phyloP scores from a whole-genome alignment of 257 asterid species.

The Capsicum pubescens region DNA sequence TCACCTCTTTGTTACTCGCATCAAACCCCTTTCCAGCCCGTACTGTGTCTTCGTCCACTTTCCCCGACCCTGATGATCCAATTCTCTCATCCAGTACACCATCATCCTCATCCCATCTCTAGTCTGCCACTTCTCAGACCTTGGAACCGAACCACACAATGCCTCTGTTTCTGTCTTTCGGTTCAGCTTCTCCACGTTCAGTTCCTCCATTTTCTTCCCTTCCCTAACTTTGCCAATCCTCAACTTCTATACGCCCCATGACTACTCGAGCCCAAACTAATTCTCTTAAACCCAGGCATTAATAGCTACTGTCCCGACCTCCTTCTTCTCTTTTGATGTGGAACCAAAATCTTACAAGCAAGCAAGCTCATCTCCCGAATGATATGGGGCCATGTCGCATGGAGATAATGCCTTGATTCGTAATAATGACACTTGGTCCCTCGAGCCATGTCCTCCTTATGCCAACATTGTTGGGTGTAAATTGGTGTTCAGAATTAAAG shows the following conservation, averaged over 20 bases:
- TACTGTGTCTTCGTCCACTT: background rate
- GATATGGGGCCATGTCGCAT: background rate
- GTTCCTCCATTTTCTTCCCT: background rate
- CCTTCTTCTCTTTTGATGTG: background rate
- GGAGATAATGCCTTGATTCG: background rate
- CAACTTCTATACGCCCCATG: background rate
- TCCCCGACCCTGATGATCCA: background rate
- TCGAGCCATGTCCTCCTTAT: background rate
- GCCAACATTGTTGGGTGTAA: background rate
- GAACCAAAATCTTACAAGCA: background rate
- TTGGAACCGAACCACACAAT: background rate
- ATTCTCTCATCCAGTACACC: background rate
- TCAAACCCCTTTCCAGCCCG: background rate
- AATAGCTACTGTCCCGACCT: background rate
- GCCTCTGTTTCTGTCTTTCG: background rate
- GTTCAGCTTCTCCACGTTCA: background rate
- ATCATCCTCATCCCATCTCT: too few species aligned
- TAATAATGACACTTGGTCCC: background rate
- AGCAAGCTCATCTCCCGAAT: background rate
- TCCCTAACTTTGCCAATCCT: background rate
- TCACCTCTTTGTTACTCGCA: background rate
- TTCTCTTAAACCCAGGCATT: background rate
- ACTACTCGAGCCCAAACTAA: background rate
- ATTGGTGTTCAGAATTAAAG: conserved; percentile 17
- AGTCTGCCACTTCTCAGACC: background rate